Base-by-base conservation (phyloP, 768 basidiomycete species). In the Mycena albidolilacea region DNA sequence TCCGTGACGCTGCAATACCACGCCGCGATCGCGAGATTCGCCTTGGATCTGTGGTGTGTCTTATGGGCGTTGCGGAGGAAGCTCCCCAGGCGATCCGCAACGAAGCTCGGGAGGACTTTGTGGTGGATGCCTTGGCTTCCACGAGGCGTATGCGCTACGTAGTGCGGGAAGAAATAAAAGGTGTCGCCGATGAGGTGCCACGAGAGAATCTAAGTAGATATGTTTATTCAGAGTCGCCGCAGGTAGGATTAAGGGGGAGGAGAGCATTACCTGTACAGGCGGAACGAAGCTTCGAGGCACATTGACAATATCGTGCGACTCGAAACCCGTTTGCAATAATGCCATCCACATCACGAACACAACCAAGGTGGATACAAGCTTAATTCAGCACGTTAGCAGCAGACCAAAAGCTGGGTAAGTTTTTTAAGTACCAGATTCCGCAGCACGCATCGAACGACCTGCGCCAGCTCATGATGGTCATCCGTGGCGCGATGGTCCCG, bases 11-110 rank as follows among this genome's bases (percentile, higher is more conserved):
- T 71, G 23, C 70, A 71, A 30, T 71, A 71, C 70, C 70, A 71
- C n/a, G 70, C 70, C 17, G 70, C 64, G 61, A 71, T 61, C 2
- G 70, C 70, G 19, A 71, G 57, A 38, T 71, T 71, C 17, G 70
- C 70, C 41, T 71, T 71, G 48, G 64, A 65, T 3, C 70, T 15
- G 21, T 71, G 64, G 35, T 71, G 70, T 5, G 63, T 66, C 21
- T 71, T 71, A 30, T 71, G 70, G 1, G 70, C 70, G 57, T 52
- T 71, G 39, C 70, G 70, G 3, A 71, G 64, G 64, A 71, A 71
- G 37, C 11, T 54, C 3, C 23, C 70, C 19, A 71, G 7, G 17
- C 7, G 14, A 15, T 66, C 58, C 7, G 70, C 70, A 10, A 71
- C 59, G 38, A 55, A 60, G 11, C 37, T 12, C 12, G 70, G 23